phyloP scores from a whole-genome alignment of 371 early-diverging fungal genomes.

The Mortierella sp. region DNA sequence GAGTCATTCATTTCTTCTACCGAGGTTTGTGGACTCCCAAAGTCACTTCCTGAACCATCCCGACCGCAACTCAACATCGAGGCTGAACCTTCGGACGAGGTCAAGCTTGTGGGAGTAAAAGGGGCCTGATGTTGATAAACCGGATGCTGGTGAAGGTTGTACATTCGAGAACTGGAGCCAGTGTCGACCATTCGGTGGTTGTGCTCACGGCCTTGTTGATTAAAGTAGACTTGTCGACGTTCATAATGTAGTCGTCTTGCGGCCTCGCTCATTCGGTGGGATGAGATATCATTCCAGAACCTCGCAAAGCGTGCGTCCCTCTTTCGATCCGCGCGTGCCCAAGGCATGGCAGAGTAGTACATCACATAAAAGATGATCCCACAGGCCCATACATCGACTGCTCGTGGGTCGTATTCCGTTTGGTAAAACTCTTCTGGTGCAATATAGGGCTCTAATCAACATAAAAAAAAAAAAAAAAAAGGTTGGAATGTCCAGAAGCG shows the following conservation, averaged over 20 bases:
- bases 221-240: conserved; percentile 6
- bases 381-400: conserved; percentile 67
- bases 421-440: conserved; percentile 67
- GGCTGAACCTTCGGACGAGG: not conserved
- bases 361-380: conserved; percentile 60
- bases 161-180: not conserved
- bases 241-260: conserved; percentile 31
- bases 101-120: no score
- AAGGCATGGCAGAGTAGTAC: conserved; percentile 50
- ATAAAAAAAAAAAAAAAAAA: no score
- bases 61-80: not conserved
- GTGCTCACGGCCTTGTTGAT: not conserved
- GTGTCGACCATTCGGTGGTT: not conserved
- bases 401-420: conserved; percentile 59
- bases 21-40: conserved; percentile 9
- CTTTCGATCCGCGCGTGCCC: conserved; percentile 46
- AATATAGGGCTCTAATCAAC: conserved; percentile 66
- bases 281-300: conserved; percentile 27
- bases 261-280: conserved; percentile 24
- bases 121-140: no score
- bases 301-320: conserved; percentile 38
- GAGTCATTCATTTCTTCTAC: conserved; percentile 12
- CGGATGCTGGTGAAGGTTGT: no score
- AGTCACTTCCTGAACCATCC: not conserved
- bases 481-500: not conserved